Evolutionary conservation across 352 stramenopile genomes (phyloP).

Genomic region (Globisporangium megalacanthum): DNA sequence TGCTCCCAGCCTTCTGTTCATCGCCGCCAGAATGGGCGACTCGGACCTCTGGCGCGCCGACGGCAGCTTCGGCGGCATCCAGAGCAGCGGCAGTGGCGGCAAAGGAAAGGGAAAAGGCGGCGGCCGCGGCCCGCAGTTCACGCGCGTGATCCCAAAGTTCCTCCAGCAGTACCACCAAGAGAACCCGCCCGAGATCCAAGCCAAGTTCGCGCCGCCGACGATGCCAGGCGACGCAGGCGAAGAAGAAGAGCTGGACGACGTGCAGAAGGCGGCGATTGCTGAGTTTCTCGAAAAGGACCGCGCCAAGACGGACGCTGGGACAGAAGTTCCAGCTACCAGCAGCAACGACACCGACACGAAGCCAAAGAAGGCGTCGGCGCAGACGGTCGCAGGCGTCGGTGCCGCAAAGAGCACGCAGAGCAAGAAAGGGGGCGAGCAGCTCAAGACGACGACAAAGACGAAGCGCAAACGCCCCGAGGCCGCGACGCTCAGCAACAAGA

Average conservation of each 20-base stretch:
- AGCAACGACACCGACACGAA: constrained; percentile 10
- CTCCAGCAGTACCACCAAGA: constrained; percentile 65
- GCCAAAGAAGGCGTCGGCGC: constrained; percentile 19
- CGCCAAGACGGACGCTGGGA: constrained; percentile 25
- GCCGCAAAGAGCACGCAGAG: constrained; percentile 8
- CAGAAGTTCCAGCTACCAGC: constrained; percentile 2
- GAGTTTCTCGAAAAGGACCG: constrained; percentile 58
- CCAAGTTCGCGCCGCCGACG: constrained; percentile 59
- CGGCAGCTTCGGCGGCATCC: constrained; percentile 62
- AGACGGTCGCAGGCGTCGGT: constrained; percentile 29
- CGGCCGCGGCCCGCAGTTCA: constrained; percentile 65
- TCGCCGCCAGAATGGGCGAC: constrained; percentile 44
- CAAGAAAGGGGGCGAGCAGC: background rate
- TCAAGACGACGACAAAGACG: background rate
- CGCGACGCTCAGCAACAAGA: constrained; percentile 62
- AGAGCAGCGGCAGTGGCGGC: constrained; percentile 22
- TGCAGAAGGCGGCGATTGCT: constrained; percentile 72
- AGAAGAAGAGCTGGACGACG: constrained; percentile 67
- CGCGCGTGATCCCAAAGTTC: constrained; percentile 80
- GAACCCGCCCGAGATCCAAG: constrained; percentile 41
- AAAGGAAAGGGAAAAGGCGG: constrained; percentile 17
- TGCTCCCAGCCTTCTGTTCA: background rate
- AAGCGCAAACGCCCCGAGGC: constrained; percentile 53
- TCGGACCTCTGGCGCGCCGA: constrained; percentile 63
- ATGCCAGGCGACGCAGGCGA: constrained; percentile 42